Evolutionary conservation across 140 eudicot species (phyloP).

Genomic region (Anethum foeniculum): DNA sequence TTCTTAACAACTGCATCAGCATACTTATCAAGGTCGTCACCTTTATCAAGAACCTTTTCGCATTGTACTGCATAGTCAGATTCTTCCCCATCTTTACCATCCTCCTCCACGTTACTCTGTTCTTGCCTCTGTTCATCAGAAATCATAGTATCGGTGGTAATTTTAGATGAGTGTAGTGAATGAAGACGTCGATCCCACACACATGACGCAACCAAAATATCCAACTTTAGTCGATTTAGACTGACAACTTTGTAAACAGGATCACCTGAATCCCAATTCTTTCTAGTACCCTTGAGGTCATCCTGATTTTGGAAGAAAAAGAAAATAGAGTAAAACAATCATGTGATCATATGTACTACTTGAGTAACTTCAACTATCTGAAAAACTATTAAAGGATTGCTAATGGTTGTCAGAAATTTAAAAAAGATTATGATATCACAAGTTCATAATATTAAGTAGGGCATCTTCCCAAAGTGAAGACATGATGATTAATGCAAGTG

Average conservation of each 20-base stretch:
- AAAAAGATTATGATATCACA: neutral
- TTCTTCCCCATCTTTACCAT: slow-evolving; percentile 14
- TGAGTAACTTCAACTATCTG: neutral
- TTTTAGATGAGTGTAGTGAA: slow-evolving; percentile 45
- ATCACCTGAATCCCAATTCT: slow-evolving; percentile 23
- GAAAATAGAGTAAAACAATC: slow-evolving; percentile 5
- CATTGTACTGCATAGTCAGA: slow-evolving; percentile 1
- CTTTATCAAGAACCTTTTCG: slow-evolving; percentile 19
- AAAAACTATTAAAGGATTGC: neutral
- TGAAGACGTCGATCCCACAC: slow-evolving; percentile 74
- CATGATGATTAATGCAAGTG: neutral
- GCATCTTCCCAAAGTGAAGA: neutral
- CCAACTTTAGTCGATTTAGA: slow-evolving; percentile 52
- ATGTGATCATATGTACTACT: neutral
- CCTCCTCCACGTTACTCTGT: slow-evolving; percentile 17
- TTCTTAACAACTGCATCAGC: slow-evolving; percentile 8
- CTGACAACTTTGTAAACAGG: slow-evolving; percentile 41
- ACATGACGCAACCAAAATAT: slow-evolving; percentile 57
- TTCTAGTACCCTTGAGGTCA: slow-evolving; percentile 28
- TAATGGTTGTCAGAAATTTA: neutral
- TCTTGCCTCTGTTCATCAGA: slow-evolving; percentile 14
- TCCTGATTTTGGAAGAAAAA: slow-evolving; percentile 28
- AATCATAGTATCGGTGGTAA: slow-evolving; percentile 19
- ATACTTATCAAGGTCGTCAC: slow-evolving; percentile 14
- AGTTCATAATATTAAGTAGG: neutral